A percentile compares a stretch with the other conserved stretches of the same genome.
These are phyloP conservation scores for Suillus placidus DNA, from an alignment of 768 basidiomycete species.

Conservation along the genomic window DNA sequence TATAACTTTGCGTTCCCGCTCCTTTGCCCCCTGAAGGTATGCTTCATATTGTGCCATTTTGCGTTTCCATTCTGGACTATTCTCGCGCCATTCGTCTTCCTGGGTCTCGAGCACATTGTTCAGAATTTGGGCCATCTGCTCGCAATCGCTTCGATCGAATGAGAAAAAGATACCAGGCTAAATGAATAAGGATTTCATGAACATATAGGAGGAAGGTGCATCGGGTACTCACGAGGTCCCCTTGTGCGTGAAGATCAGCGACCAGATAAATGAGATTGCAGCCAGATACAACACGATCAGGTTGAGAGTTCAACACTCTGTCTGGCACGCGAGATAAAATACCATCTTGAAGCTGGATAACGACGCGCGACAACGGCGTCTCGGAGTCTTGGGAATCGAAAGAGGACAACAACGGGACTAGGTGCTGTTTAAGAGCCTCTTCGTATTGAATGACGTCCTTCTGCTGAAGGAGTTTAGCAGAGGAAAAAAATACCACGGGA, in stretches of 20 bases:
- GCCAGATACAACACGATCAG: constrained; percentile 35
- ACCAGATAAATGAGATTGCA: constrained; percentile 54
- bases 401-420: constrained; percentile 41
- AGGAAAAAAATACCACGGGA: constrained; percentile 50
- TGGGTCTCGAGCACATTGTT: constrained; percentile 38
- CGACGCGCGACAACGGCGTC: constrained; percentile 42
- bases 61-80: constrained; percentile 48
- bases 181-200: not conserved
- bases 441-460: constrained; percentile 66
- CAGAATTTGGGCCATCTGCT: constrained; percentile 50
- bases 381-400: constrained; percentile 37
- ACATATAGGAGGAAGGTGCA: not conserved
- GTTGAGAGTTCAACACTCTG: constrained; percentile 35
- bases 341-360: constrained; percentile 44
- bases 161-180: constrained; percentile 72
- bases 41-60: constrained; percentile 54
- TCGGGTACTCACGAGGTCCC: constrained; percentile 51
- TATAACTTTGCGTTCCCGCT: constrained; percentile 48
- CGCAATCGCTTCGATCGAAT: constrained; percentile 63
- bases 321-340: constrained; percentile 28
- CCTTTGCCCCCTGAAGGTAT: constrained; percentile 51
- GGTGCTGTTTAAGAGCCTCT: constrained; percentile 45
- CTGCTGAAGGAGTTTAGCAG: constrained; percentile 49
- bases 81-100: constrained; percentile 53
- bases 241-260: constrained; percentile 56